Percentiles rank a stretch among this genome's conserved stretches.
Evolutionary conservation across 1,284 basidiomycete species (phyloP).

Genomic region (Kwoniella shivajii): DNA sequence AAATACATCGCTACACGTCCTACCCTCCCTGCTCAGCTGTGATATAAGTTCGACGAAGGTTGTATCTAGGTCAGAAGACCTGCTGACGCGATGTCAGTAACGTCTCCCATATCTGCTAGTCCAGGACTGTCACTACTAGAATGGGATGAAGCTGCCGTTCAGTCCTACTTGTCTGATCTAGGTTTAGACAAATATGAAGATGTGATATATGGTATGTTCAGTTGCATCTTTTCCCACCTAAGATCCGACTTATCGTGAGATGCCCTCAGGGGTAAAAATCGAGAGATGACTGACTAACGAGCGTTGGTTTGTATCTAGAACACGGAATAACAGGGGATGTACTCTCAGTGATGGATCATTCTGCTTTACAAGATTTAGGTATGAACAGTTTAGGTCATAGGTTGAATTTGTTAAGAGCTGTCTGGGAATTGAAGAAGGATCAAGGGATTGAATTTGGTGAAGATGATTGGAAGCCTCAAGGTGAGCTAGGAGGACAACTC

Average conservation of each 20-base stretch:
- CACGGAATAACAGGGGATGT: constrained; percentile 89
- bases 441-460: constrained; percentile 80
- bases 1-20: too few relatives aligned
- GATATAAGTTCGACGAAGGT: too few relatives aligned
- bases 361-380: constrained; percentile 79
- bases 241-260: too few relatives aligned
- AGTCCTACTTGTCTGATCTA: constrained; percentile 69
- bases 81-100: constrained; percentile 27
- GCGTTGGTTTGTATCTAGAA: too few relatives aligned
- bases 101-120: constrained; percentile 34
- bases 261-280: too few relatives aligned
- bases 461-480: constrained; percentile 86
- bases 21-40: too few relatives aligned
- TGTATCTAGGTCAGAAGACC: too few relatives aligned
- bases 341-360: constrained; percentile 75
- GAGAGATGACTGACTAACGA: too few relatives aligned
- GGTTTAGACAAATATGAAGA: constrained; percentile 79
- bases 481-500: constrained; percentile 58
- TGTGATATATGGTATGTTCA: constrained; percentile 56
- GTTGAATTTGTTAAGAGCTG: constrained; percentile 80
- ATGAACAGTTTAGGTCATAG: constrained; percentile 83
- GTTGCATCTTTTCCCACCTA: neutral
- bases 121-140: constrained; percentile 56
- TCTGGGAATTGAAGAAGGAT: constrained; percentile 83
- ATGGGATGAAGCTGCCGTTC: constrained; percentile 82